These are phyloP conservation scores for Wickerhamiella sorbophila DNA, from an alignment of 805 yeast genomes.

Conservation along the genomic window DNA sequence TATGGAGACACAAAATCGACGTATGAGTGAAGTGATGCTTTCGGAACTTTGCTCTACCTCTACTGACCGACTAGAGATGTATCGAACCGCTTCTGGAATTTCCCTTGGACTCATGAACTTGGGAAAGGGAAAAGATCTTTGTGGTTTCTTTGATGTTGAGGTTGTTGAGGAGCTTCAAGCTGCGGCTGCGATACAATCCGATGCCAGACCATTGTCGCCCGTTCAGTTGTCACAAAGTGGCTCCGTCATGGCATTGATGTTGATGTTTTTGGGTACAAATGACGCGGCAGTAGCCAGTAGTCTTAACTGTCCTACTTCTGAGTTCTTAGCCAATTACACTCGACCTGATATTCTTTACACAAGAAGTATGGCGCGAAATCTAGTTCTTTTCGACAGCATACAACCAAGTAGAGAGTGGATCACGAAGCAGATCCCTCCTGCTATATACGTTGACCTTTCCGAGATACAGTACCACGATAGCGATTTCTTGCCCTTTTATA, in stretches of 20 bases:
- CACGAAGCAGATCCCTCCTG: slow-evolving; percentile 37
- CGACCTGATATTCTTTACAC: slow-evolving; percentile 67
- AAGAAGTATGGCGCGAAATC: slow-evolving; percentile 44
- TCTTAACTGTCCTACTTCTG: slow-evolving; percentile 44
- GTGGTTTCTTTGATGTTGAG: slow-evolving; percentile 43
- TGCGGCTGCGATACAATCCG: slow-evolving; percentile 39
- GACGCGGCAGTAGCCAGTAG: slow-evolving; percentile 46
- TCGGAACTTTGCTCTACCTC: slow-evolving; percentile 37
- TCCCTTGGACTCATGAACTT: slow-evolving; percentile 73
- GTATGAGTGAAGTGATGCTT: slow-evolving; percentile 69
- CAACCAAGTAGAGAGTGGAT: slow-evolving; percentile 41
- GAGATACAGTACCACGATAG: slow-evolving; percentile 5
- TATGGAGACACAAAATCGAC: slow-evolving; percentile 59
- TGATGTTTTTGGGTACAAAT: slow-evolving; percentile 58
- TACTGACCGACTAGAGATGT: slow-evolving; percentile 56
- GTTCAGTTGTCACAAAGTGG: slow-evolving; percentile 47
- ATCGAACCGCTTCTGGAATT: slow-evolving; percentile 76
- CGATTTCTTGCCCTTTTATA: slow-evolving; percentile 36
- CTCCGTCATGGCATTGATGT: slow-evolving; percentile 57
- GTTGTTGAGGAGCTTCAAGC: slow-evolving; percentile 46
- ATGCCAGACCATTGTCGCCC: slow-evolving; percentile 44
- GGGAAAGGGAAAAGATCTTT: slow-evolving; percentile 54
- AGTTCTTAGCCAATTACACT: slow-evolving; percentile 47
- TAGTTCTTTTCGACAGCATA: slow-evolving; percentile 63
- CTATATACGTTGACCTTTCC: slow-evolving; percentile 19